phyloP scores from a whole-genome alignment of 176 grass and related monocot genomes.

The Rhynchospora breviuscula region DNA sequence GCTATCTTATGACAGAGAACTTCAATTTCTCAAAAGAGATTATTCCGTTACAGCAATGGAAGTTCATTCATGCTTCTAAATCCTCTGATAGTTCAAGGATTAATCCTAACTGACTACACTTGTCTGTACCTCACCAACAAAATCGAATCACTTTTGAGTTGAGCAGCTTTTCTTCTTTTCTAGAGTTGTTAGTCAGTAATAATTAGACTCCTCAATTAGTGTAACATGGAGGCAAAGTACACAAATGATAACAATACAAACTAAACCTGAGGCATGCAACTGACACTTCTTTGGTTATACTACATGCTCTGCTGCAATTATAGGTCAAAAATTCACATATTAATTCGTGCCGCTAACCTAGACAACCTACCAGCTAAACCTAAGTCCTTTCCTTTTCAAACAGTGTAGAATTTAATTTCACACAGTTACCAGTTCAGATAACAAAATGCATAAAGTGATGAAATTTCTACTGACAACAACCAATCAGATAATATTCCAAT shows the following conservation, averaged over 20 bases:
- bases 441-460: neutral
- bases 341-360: neutral
- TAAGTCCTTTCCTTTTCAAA: neutral
- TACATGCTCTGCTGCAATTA: neutral
- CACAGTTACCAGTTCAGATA: neutral
- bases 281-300: neutral
- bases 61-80: neutral
- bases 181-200: neutral
- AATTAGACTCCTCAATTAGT: neutral
- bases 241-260: neutral
- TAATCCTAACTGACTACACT: neutral
- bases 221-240: neutral
- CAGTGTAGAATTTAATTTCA: neutral
- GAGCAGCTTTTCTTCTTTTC: neutral
- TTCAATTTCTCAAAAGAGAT: neutral
- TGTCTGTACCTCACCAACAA: neutral
- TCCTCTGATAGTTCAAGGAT: neutral
- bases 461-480: neutral
- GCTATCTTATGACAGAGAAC: neutral
- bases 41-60: neutral
- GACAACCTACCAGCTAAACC: neutral
- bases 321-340: neutral
- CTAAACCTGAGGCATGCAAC: neutral
- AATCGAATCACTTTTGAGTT: neutral
- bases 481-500: neutral